Percentiles rank a stretch among this genome's conserved stretches.
Evolutionary conservation across 1,284 basidiomycete genomes (phyloP).

Genomic region (Amylostereum chailletii): DNA sequence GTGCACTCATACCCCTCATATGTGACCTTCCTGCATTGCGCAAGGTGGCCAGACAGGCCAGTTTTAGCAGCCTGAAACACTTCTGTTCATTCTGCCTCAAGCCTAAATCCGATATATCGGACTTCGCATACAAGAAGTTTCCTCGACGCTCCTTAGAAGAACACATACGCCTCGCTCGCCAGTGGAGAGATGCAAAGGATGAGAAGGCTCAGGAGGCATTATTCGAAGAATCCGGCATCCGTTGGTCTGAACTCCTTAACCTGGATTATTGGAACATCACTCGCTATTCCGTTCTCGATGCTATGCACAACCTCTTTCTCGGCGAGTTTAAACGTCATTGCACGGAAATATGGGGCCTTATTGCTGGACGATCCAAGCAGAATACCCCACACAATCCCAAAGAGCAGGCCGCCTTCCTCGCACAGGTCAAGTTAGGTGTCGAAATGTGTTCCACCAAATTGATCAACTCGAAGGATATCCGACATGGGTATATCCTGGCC

Average conservation of each 20-base stretch:
- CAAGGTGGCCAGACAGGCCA: constrained; percentile 16
- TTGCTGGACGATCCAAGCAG: neutral
- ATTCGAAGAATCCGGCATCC: constrained; percentile 18
- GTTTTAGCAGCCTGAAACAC: constrained; percentile 7
- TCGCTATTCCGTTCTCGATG: constrained; percentile 20
- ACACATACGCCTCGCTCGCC: constrained; percentile 8
- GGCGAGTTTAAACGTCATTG: constrained; percentile 21
- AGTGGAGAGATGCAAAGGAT: constrained; percentile 13
- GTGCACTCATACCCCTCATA: constrained; percentile 19
- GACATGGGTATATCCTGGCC: neutral
- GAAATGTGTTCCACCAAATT: neutral
- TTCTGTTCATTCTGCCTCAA: constrained; percentile 10
- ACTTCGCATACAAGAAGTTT: constrained; percentile 7
- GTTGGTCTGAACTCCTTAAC: constrained; percentile 26
- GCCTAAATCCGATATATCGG: constrained; percentile 12
- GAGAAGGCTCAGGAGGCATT: constrained; percentile 7
- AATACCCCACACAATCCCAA: neutral
- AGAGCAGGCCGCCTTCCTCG: neutral
- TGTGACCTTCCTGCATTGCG: constrained; percentile 19
- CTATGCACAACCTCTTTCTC: constrained; percentile 29
- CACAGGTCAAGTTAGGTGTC: constrained; percentile 7
- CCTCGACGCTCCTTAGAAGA: constrained; percentile 1
- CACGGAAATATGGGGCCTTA: constrained; percentile 14
- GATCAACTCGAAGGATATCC: neutral
- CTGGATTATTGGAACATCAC: constrained; percentile 30